These are phyloP conservation scores for Pyrenophora graminea DNA, from an alignment of 2,329 filamentous ascomycete species.

Conservation along the genomic window DNA sequence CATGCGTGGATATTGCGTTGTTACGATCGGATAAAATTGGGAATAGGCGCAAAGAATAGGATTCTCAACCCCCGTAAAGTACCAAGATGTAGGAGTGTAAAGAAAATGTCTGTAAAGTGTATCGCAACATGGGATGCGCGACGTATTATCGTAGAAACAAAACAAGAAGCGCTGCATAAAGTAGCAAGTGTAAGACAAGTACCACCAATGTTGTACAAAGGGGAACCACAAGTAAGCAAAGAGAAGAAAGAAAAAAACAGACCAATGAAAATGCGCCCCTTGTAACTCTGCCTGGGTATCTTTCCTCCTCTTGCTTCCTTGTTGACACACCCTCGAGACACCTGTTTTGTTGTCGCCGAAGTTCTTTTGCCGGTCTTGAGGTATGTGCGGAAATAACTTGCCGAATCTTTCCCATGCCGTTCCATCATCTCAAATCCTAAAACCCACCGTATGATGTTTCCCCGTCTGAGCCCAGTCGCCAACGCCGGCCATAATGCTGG, in stretches of 20 bases:
- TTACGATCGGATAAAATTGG: too few species aligned
- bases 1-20: too few species aligned
- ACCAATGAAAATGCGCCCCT: constrained; percentile 10
- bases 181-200: not conserved
- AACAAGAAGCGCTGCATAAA: constrained; percentile 3
- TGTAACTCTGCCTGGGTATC: constrained; percentile 13
- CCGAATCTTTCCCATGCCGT: constrained; percentile 16
- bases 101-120: constrained; percentile 3
- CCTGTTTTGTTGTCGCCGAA: constrained; percentile 1
- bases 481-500: constrained; percentile 28
- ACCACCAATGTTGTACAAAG: constrained; percentile 12
- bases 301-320: constrained; percentile 12
- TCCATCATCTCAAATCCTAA: constrained; percentile 17
- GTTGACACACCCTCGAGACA: constrained; percentile 7
- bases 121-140: not conserved
- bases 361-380: not conserved
- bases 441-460: constrained; percentile 17
- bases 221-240: not conserved
- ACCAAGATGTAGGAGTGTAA: not conserved
- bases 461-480: constrained; percentile 22
- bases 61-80: too few species aligned
- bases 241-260: not conserved
- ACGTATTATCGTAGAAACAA: constrained; percentile 3
- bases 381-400: constrained; percentile 8
- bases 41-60: too few species aligned